phyloP scores from a whole-genome alignment of 331 rosid genomes.

The Cucumis variabilis region DNA sequence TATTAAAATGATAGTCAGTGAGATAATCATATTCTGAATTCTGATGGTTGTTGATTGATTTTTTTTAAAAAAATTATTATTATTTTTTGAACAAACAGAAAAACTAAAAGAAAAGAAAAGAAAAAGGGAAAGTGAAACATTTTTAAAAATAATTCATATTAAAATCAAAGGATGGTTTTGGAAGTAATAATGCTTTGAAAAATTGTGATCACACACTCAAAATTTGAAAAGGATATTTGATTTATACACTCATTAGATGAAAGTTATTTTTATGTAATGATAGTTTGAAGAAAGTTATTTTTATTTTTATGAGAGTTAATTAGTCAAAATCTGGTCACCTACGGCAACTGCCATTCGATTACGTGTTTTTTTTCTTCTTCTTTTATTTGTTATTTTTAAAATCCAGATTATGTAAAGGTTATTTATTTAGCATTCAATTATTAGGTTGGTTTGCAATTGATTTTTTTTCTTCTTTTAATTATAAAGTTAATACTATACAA shows the following conservation, averaged over 20 bases:
- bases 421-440: no score
- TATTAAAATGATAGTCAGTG: conserved; percentile 10
- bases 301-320: no score
- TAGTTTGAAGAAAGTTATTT: not conserved
- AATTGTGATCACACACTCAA: not conserved
- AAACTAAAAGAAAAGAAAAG: not conserved
- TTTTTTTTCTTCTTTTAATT: no score
- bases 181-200: not conserved
- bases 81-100: not conserved
- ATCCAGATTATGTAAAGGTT: not conserved
- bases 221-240: not conserved
- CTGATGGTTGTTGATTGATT: not conserved
- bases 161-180: not conserved
- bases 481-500: not conserved
- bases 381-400: not conserved
- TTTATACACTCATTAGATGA: not conserved
- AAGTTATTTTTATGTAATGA: not conserved
- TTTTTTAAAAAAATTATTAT: no score
- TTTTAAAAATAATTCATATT: not conserved
- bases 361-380: not conserved
- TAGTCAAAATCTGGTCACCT: not conserved
- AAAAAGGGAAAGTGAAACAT: not conserved
- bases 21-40: conserved; percentile 10
- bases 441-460: no score
- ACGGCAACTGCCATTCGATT: not conserved